Percentiles rank a stretch among this genome's conserved stretches.
Conservation (phyloP, 2,329 filamentous ascomycete species). For the Botrytis cinerea region DNA sequence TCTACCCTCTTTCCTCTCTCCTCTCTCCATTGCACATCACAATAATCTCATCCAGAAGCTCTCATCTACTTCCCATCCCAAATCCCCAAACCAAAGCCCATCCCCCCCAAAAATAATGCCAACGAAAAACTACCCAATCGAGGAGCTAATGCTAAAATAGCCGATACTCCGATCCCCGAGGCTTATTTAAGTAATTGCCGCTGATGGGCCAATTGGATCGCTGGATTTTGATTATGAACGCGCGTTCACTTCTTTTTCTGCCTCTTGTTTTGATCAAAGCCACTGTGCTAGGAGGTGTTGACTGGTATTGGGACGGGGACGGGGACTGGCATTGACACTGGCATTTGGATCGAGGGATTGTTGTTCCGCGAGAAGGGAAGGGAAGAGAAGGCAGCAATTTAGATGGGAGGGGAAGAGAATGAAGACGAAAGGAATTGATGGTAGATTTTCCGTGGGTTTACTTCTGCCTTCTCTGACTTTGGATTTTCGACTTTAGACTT, state of each 20-base stretch:
- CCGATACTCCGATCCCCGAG: neutral
- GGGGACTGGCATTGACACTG: neutral
- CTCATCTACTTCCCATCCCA: no score
- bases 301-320: neutral
- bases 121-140: neutral
- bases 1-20: no score
- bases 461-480: no score
- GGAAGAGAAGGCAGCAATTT: no score
- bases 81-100: no score
- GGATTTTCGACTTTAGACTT: no score
- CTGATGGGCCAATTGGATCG: neutral
- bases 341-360: neutral
- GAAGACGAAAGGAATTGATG: neutral
- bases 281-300: neutral
- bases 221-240: neutral
- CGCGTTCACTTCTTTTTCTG: neutral
- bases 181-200: neutral
- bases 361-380: no score
- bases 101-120: neutral
- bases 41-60: no score
- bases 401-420: no score
- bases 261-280: constrained; percentile 10
- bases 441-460: no score
- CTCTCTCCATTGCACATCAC: no score
- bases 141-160: neutral